Evolutionary conservation across 257 asterid genomes (phyloP), one percentile per base, ranked within the genome.

Genomic region (Eustoma russellianum): DNA sequence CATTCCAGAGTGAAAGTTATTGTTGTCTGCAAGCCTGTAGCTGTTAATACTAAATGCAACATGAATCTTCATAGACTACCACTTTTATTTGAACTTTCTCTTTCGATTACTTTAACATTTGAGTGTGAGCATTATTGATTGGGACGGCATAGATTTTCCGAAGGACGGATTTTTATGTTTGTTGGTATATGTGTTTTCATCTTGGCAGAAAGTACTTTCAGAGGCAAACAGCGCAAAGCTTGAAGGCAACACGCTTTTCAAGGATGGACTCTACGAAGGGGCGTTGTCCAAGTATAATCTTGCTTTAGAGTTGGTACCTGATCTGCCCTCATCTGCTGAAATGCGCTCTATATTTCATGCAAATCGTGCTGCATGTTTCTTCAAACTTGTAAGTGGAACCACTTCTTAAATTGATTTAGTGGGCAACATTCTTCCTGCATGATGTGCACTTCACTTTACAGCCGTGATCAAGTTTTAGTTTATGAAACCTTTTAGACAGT

Each of bases 301-400:
- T 59, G 96, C 98, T 13, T 62, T 91, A 65, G 87, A 87, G 63
- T 57, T 66, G 69, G 85, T 71, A 14, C 73, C 84, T 13, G 83
- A 75, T 70, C 73, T 70, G 48, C 74, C 88, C 19, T 64, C 79
- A n/a, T 73, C 92, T 28, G 67, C 55, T 65, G 95, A 91, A 64
- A 54, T 91, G 46, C 81, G 89, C 24, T 82, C 98, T 0, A 74
- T 85, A 12, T 87, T 92, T 74, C 68, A 75, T 69, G 89, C 96
- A 16, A 91, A 91, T 69, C 74, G 92, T 7, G 98, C 89, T 44
- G 94, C 95, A 46, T 91, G 98, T 75, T 82, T 77, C 82, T 84
- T 80, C 58, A 87, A 82, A 62, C 63, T 83, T 92, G 98, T 91
- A 80, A 55, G 72, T 57, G 43, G 43, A 5, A 38, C 9, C 12